phyloP scores from a whole-genome alignment of 345 rosid species.

The Aquilaria yunnanensis region DNA sequence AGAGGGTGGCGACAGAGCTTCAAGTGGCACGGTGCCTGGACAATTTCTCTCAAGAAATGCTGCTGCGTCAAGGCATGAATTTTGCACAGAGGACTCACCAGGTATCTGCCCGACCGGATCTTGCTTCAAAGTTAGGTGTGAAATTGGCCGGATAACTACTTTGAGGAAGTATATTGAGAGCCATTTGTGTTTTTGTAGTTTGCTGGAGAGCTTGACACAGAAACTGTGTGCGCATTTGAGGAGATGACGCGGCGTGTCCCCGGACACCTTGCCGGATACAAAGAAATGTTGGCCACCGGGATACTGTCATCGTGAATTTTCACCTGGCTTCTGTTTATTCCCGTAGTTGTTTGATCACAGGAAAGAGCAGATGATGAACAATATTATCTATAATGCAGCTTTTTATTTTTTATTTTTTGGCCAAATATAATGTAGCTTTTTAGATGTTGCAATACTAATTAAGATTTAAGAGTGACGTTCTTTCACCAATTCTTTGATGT shows the following conservation, averaged over 20 bases:
- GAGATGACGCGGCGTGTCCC: slow-evolving; percentile 72
- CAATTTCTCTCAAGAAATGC: slow-evolving; percentile 57
- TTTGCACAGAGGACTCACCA: slow-evolving; percentile 79
- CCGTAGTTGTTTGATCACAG: not conserved
- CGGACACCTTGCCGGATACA: slow-evolving; percentile 36
- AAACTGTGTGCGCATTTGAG: slow-evolving; percentile 74
- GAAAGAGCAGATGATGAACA: too few relatives aligned
- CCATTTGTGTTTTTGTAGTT: slow-evolving; percentile 34
- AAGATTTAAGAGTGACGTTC: too few relatives aligned
- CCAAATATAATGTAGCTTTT: not conserved
- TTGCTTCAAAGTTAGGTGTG: not conserved
- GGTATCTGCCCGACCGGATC: slow-evolving; percentile 30
- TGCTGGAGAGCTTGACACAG: slow-evolving; percentile 85
- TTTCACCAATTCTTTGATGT: too few relatives aligned
- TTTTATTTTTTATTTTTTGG: too few relatives aligned
- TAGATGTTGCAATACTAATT: too few relatives aligned
- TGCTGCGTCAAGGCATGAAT: slow-evolving; percentile 76
- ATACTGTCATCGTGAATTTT: slow-evolving; percentile 30
- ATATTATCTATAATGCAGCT: not conserved
- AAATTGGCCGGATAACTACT: not conserved
- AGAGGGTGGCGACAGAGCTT: slow-evolving; percentile 68
- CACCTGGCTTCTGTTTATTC: not conserved
- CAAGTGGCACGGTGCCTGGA: slow-evolving; percentile 47
- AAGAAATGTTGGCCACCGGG: slow-evolving; percentile 38
- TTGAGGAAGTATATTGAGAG: not conserved